A percentile compares a stretch with the other conserved stretches of the same genome.
Evolutionary conservation across 768 basidiomycete genomes (phyloP).

Genomic region (Boletus reticulatus): DNA sequence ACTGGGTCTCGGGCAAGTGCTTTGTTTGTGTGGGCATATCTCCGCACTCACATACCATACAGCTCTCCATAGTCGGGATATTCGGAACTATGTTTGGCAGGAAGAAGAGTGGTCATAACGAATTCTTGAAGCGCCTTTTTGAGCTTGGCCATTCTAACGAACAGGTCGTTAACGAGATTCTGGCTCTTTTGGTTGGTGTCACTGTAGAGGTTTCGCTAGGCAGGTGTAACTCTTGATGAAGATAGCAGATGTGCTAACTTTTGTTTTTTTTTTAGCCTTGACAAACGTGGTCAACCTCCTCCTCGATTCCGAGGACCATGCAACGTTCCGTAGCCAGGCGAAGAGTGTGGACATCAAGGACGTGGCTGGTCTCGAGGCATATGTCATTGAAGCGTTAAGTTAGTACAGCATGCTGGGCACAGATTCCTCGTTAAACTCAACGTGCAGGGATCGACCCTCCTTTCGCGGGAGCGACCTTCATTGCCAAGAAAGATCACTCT

Average conservation of each 20-base stretch:
- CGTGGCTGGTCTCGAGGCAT: conserved; percentile 47
- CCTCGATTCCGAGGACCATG: conserved; percentile 48
- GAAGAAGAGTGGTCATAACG: conserved; percentile 40
- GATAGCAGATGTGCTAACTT: neutral
- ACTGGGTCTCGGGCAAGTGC: conserved; percentile 43
- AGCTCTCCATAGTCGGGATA: conserved; percentile 39
- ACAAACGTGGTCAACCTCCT: conserved; percentile 67
- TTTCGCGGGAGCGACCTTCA: conserved; percentile 65
- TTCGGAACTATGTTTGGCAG: conserved; percentile 51
- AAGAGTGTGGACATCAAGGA: conserved; percentile 32
- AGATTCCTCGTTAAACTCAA: conserved; percentile 2
- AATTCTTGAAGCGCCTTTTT: conserved; percentile 55
- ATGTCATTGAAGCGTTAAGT: conserved; percentile 70
- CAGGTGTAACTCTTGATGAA: conserved; percentile 23
- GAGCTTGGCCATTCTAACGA: conserved; percentile 57
- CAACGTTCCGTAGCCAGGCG: conserved; percentile 36
- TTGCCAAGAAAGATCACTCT: conserved; percentile 44
- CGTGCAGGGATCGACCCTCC: conserved; percentile 65
- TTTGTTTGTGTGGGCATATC: neutral
- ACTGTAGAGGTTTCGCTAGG: conserved; percentile 71
- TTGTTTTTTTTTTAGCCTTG: conserved; percentile 40
- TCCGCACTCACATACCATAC: neutral
- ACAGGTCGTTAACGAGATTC: conserved; percentile 62
- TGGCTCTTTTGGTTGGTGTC: conserved; percentile 68
- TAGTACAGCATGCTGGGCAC: conserved; percentile 27